phyloP scores from a whole-genome alignment of 2,329 filamentous ascomycete species.

The Cryphonectria carpinicola region DNA sequence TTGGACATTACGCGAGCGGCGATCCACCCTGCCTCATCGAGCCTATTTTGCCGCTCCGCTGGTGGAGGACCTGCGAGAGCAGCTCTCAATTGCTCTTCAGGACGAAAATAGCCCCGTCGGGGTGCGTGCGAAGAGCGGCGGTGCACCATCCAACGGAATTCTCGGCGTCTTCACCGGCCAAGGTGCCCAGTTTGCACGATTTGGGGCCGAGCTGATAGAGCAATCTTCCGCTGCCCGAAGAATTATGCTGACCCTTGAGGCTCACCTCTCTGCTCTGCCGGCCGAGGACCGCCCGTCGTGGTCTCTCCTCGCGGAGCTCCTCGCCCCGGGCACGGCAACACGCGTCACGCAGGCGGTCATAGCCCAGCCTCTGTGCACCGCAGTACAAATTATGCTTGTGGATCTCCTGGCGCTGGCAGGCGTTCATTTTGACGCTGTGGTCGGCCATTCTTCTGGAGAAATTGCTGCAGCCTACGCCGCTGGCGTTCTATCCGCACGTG shows the following conservation, averaged over 20 bases:
- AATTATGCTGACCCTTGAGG: constrained; percentile 15
- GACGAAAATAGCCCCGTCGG: too few species aligned
- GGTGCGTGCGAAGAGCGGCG: too few species aligned
- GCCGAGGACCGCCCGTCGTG: constrained; percentile 15
- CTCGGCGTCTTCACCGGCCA: constrained; percentile 40
- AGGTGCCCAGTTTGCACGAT: constrained; percentile 42
- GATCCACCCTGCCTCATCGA: too few species aligned
- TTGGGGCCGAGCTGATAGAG: too few species aligned
- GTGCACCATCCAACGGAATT: too few species aligned
- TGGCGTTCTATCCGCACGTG: constrained; percentile 19
- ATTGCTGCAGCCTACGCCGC: constrained; percentile 27
- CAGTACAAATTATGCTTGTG: constrained; percentile 44
- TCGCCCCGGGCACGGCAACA: constrained; percentile 17
- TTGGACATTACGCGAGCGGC: too few species aligned
- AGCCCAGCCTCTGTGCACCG: constrained; percentile 40
- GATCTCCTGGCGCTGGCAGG: constrained; percentile 36
- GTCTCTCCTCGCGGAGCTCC: constrained; percentile 22
- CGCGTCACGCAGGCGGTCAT: constrained; percentile 27
- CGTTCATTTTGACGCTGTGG: constrained; percentile 33
- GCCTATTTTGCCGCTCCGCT: too few species aligned
- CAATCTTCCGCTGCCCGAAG: constrained; percentile 14
- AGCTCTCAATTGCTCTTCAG: too few species aligned
- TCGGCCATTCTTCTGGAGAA: constrained; percentile 36
- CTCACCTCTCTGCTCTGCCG: constrained; percentile 10
- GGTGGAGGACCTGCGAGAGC: too few species aligned